phyloP scores from a whole-genome alignment of 2,329 filamentous ascomycete species.

The Epichloe hybrida region DNA sequence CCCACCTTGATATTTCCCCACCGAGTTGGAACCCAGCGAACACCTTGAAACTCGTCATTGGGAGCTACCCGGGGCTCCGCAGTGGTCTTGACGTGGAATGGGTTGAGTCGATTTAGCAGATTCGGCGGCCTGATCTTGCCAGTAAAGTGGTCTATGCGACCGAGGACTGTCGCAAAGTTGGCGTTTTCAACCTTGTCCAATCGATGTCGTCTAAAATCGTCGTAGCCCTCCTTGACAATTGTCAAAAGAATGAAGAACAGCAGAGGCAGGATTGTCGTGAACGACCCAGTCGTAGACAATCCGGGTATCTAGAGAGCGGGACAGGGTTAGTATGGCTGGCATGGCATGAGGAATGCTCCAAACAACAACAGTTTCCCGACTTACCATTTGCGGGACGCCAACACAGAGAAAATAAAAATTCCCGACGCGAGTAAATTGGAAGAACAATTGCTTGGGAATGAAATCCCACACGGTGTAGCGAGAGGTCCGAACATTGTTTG shows the following conservation, averaged over 20 bases:
- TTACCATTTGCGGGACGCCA: slow-evolving; percentile 61
- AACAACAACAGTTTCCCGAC: neutral
- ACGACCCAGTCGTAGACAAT: slow-evolving; percentile 61
- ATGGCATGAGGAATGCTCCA: no score
- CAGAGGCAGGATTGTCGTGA: slow-evolving; percentile 61
- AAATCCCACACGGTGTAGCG: slow-evolving; percentile 79
- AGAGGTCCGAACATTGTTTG: slow-evolving; percentile 62
- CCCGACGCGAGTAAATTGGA: slow-evolving; percentile 73
- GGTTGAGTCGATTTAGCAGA: slow-evolving; percentile 18
- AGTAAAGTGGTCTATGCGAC: slow-evolving; percentile 21
- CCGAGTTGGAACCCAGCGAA: slow-evolving; percentile 36
- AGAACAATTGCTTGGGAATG: slow-evolving; percentile 69
- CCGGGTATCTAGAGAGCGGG: slow-evolving; percentile 39
- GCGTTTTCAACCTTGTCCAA: slow-evolving; percentile 73
- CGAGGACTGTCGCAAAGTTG: slow-evolving; percentile 31
- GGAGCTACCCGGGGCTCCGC: slow-evolving; percentile 16
- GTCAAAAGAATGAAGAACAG: slow-evolving; percentile 68
- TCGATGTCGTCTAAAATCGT: slow-evolving; percentile 67
- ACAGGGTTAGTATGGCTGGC: neutral
- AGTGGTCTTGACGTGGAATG: slow-evolving; percentile 18
- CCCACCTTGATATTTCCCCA: slow-evolving; percentile 37
- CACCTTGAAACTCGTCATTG: slow-evolving; percentile 47
- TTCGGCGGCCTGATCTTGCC: slow-evolving; percentile 13
- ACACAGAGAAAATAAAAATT: slow-evolving; percentile 84
- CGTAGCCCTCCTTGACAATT: slow-evolving; percentile 75